A percentile compares a stretch with the other conserved stretches of the same genome.
Evolutionary conservation across 495 filamentous ascomycete genomes (phyloP).

Genomic region (Podospora appendiculata): DNA sequence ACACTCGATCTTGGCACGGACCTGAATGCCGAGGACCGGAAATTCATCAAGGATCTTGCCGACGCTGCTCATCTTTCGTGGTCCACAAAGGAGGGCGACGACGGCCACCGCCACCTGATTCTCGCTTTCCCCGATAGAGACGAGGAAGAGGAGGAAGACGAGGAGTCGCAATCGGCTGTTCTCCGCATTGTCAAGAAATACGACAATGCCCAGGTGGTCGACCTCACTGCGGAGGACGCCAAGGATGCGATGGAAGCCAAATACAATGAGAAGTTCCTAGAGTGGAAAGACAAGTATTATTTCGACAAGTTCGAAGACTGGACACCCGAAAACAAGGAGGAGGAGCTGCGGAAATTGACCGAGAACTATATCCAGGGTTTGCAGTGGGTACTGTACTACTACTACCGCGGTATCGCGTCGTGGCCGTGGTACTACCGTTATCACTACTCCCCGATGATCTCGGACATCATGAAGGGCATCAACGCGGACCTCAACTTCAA

Average conservation of each 20-base stretch:
- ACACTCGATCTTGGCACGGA: constrained; percentile 64
- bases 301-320: constrained; percentile 74
- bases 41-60: constrained; percentile 84
- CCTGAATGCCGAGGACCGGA: constrained; percentile 78
- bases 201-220: constrained; percentile 78
- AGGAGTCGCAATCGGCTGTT: constrained; percentile 77
- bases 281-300: constrained; percentile 95
- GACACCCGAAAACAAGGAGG: constrained; percentile 67
- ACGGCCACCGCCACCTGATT: constrained; percentile 72
- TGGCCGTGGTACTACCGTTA: constrained; percentile 99
- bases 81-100: constrained; percentile 68
- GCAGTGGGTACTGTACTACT: constrained; percentile 98
- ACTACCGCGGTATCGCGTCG: constrained; percentile 91
- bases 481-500: constrained; percentile 85
- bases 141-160: constrained; percentile 60
- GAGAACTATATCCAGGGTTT: constrained; percentile 98
- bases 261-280: constrained; percentile 78
- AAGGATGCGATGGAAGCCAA: constrained; percentile 67
- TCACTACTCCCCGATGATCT: constrained; percentile 91
- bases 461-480: constrained; percentile 83
- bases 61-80: constrained; percentile 74
- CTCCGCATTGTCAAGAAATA: constrained; percentile 79
- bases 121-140: constrained; percentile 50
- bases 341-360: constrained; percentile 71
- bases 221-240: constrained; percentile 70